A percentile compares a stretch with the other conserved stretches of the same genome.
Conservation (phyloP, 768 basidiomycete species). For the Suillus fuscotomentosus region DNA sequence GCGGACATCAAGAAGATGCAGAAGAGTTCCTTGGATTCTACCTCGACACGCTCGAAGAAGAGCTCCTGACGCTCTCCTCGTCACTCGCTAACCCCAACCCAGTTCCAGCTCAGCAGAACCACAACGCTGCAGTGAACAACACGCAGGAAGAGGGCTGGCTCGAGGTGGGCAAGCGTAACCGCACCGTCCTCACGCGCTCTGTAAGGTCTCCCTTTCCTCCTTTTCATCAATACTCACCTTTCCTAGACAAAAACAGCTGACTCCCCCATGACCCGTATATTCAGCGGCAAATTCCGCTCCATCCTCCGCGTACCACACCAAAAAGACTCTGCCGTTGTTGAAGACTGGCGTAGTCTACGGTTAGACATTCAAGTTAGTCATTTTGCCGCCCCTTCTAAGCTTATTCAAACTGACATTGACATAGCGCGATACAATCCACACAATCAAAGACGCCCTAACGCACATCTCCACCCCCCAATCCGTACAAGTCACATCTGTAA, state of each 20-base stretch:
- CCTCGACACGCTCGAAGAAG: conserved; percentile 92
- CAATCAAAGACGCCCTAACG: conserved; percentile 80
- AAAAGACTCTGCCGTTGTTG: conserved; percentile 83
- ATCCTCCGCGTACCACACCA: conserved; percentile 78
- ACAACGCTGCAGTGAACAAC: conserved; percentile 1
- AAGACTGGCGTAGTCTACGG: conserved; percentile 87
- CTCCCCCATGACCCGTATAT: conserved; percentile 88
- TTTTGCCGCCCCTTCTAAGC: neutral
- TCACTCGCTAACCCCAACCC: conserved; percentile 42
- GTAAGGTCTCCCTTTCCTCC: conserved; percentile 41
- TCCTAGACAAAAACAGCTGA: conserved; percentile 72
- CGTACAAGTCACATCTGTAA: conserved; percentile 65
- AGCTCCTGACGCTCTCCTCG: conserved; percentile 67
- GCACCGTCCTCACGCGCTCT: conserved; percentile 73
- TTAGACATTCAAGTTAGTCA: conserved; percentile 80
- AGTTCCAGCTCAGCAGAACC: conserved; percentile 21
- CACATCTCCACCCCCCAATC: conserved; percentile 77
- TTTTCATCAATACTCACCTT: neutral
- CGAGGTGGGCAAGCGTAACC: conserved; percentile 90
- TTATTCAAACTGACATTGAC: neutral
- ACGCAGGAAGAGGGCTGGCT: conserved; percentile 71
- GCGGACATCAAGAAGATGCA: conserved; percentile 96
- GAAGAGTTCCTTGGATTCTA: conserved; percentile 99
- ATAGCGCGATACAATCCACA: conserved; percentile 70
- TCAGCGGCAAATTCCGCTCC: conserved; percentile 90